These are phyloP conservation scores for Podaxis sp. DNA, from an alignment of 768 basidiomycete species.

Conservation along the genomic window DNA sequence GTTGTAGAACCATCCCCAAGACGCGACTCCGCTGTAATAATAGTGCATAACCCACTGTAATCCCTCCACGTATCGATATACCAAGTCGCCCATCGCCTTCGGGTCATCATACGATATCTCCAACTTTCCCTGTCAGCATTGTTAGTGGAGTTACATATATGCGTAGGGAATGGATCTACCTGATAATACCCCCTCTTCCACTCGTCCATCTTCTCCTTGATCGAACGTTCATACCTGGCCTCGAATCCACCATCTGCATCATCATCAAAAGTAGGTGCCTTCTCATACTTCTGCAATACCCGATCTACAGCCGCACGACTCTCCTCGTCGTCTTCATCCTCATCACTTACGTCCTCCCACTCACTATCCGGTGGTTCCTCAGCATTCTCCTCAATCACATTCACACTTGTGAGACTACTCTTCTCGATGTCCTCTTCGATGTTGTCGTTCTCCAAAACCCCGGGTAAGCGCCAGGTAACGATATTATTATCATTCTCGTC, in stretches of 20 bases:
- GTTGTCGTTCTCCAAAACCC: constrained; percentile 31
- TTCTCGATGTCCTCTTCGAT: constrained; percentile 30
- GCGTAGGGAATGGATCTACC: constrained; percentile 39
- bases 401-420: constrained; percentile 16
- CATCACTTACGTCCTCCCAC: constrained; percentile 52
- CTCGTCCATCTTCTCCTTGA: constrained; percentile 83
- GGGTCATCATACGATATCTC: constrained; percentile 74
- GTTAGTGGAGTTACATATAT: not conserved
- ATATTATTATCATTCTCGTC: constrained; percentile 80
- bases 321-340: constrained; percentile 69
- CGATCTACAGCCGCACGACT: constrained; percentile 71
- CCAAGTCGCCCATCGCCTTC: constrained; percentile 65
- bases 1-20: constrained; percentile 99
- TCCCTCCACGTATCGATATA: constrained; percentile 86
- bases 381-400: constrained; percentile 31
- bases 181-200: constrained; percentile 93
- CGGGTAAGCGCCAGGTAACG: constrained; percentile 65
- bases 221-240: constrained; percentile 65
- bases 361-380: constrained; percentile 36
- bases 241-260: constrained; percentile 78
- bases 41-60: constrained; percentile 99
- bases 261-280: constrained; percentile 73
- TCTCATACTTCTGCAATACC: constrained; percentile 85
- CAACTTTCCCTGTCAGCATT: constrained; percentile 70
- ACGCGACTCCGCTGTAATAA: constrained; percentile 95